These are phyloP conservation scores for Pinus taeda DNA, from an alignment of 75 land plant genomes.

Conservation along the genomic window DNA sequence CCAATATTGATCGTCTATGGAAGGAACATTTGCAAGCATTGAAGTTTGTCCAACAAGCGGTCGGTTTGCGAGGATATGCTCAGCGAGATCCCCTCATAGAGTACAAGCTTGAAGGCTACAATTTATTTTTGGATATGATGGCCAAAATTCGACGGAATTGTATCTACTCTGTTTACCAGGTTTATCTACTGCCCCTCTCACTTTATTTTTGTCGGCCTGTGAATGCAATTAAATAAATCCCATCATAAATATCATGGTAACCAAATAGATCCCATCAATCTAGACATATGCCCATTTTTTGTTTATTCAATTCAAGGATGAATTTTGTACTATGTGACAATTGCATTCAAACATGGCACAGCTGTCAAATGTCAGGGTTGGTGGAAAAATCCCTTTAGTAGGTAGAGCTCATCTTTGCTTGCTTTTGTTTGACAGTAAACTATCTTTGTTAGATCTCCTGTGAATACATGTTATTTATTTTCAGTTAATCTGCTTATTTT, in stretches of 20 bases:
- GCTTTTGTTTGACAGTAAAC: too few species aligned
- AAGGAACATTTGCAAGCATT: slow-evolving; percentile 98
- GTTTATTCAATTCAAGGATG: neutral
- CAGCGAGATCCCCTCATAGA: slow-evolving; percentile 99
- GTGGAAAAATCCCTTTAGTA: too few species aligned
- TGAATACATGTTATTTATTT: too few species aligned
- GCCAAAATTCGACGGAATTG: slow-evolving; percentile 92
- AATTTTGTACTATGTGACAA: neutral
- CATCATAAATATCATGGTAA: neutral
- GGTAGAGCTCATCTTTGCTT: too few species aligned
- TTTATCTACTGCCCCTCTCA: neutral
- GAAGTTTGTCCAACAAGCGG: slow-evolving; percentile 98
- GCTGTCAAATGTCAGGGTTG: too few species aligned
- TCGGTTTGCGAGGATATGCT: slow-evolving; percentile 97
- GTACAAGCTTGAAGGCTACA: slow-evolving; percentile 98
- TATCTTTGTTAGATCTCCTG: too few species aligned
- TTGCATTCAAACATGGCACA: too few species aligned
- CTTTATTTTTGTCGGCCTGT: neutral
- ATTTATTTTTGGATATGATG: slow-evolving; percentile 99
- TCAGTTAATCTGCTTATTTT: too few species aligned
- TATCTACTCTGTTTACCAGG: slow-evolving; percentile 98
- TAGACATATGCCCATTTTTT: neutral
- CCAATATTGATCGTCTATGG: slow-evolving; percentile 94
- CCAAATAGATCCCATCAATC: neutral
- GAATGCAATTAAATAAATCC: neutral